Base-by-base conservation (phyloP, 2,329 filamentous ascomycete genomes). In the Aspergillus tamarii region DNA sequence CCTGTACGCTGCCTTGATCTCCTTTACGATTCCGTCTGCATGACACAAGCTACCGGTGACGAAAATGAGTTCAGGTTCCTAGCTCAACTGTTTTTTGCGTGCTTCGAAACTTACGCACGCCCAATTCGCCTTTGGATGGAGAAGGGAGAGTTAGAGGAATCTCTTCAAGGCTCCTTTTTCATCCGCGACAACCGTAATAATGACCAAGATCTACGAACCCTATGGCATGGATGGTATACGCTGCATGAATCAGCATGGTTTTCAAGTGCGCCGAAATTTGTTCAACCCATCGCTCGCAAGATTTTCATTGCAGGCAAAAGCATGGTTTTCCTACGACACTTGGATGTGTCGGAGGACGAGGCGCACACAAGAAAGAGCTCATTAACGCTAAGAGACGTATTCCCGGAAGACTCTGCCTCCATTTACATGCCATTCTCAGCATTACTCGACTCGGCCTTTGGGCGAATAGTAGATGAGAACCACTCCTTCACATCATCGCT, bases 271-370 rank as follows among this genome's bases (percentile, higher is more conserved):
- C 94, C 94, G 0, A 84, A 80, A 3, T 97, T 97, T 67, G 83
- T 97, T 5, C 87, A 89, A 45, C 84, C 89, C 2, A 86, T 89
- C 2, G 88, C 87, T 0, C 80, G 82, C 28, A 91, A 89, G 66
- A 92, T 97, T 43, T 94, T 97, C 71, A 93, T 89, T 1, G 89
- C 92, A 1, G 94, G 94, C 0, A 97, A 97, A 77, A 96, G 91
- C 70, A 89, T 95, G 61, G 87, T 95, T 1, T 90, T 97, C 52
- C 80, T 97, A n/a, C 89, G 89, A 64, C 86, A 90, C 55, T 82
- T 97, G 12, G 88, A 46, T 82, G 84, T 61, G 82, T 60, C 70
- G 6, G 70, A 73, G n/a, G 62, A 59, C 16, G 32, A 71, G 2
- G 68, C 72, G n/a, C 43, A 60, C 11, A 85, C 64, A 75, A 81